These are phyloP conservation scores for Penstemon eatonii DNA, from an alignment of 257 asterid genomes.

Conservation along the genomic window DNA sequence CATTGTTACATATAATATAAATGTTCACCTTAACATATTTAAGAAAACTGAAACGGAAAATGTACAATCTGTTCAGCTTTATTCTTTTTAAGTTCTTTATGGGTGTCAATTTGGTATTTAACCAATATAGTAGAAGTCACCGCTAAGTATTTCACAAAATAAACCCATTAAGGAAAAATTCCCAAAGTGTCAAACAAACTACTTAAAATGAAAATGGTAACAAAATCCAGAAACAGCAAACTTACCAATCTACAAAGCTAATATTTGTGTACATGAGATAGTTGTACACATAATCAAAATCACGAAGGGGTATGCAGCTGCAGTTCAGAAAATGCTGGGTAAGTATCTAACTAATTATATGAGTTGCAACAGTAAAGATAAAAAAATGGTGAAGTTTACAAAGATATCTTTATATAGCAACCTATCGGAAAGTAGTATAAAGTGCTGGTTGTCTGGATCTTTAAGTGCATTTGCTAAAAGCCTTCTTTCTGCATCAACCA, in stretches of 20 bases:
- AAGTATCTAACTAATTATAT: constrained; percentile 26
- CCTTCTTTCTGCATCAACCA: constrained; percentile 99
- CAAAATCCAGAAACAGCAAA: constrained; percentile 12
- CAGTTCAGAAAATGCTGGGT: constrained; percentile 39
- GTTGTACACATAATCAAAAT: constrained; percentile 83
- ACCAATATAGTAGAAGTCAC: constrained; percentile 4
- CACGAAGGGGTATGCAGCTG: constrained; percentile 93
- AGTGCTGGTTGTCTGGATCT: constrained; percentile 87
- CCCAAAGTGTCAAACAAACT: constrained; percentile 13
- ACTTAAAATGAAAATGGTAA: constrained; percentile 3
- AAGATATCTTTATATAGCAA: constrained; percentile 29
- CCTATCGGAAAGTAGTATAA: constrained; percentile 97
- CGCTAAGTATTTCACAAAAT: constrained; percentile 6
- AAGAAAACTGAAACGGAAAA: background rate
- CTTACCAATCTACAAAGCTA: constrained; percentile 59
- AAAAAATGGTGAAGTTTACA: constrained; percentile 13
- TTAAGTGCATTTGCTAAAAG: constrained; percentile 83
- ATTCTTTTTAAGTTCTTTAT: constrained; percentile 15
- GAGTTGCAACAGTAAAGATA: constrained; percentile 26
- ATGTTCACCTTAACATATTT: background rate
- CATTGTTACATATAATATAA: background rate
- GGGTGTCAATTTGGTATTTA: background rate
- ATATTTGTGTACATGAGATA: constrained; percentile 78
- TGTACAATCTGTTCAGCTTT: background rate
- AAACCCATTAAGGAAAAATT: background rate